These are phyloP conservation scores for Pythium chondricola DNA, from an alignment of 352 stramenopile genomes.

Conservation along the genomic window DNA sequence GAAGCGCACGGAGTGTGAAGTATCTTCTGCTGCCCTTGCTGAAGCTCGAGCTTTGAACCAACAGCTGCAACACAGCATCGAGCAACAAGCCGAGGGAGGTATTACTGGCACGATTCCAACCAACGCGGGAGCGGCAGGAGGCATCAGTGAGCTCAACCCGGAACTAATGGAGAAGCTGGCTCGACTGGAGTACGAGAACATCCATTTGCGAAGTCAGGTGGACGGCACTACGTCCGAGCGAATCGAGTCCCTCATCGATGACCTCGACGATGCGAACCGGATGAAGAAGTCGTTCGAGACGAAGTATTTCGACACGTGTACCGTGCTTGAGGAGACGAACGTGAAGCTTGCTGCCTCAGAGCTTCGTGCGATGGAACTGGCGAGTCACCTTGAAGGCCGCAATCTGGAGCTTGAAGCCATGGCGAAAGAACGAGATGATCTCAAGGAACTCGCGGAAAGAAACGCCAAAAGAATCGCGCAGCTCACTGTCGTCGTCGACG, in stretches of 20 bases:
- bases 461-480: conserved; percentile 19
- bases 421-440: conserved; percentile 3
- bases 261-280: conserved; percentile 44
- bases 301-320: conserved; percentile 54
- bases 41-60: conserved; percentile 34
- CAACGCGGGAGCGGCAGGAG: conserved; percentile 8
- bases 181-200: conserved; percentile 55
- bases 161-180: conserved; percentile 61
- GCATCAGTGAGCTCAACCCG: conserved; percentile 61
- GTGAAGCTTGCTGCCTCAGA: conserved; percentile 3
- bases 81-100: conserved; percentile 12
- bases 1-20: conserved; percentile 25
- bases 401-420: conserved; percentile 11
- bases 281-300: conserved; percentile 69
- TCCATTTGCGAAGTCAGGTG: conserved; percentile 37
- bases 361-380: too few species aligned
- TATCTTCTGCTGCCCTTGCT: conserved; percentile 22
- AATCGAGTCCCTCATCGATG: conserved; percentile 49
- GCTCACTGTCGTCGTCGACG: conserved; percentile 35
- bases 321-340: conserved; percentile 24
- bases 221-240: conserved; percentile 43
- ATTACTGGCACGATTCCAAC: neutral
- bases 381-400: neutral
- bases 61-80: conserved; percentile 45
- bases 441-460: conserved; percentile 3